Evolutionary conservation across 73 alveolate species (phyloP).

Genomic region (Diophrys sp.): DNA sequence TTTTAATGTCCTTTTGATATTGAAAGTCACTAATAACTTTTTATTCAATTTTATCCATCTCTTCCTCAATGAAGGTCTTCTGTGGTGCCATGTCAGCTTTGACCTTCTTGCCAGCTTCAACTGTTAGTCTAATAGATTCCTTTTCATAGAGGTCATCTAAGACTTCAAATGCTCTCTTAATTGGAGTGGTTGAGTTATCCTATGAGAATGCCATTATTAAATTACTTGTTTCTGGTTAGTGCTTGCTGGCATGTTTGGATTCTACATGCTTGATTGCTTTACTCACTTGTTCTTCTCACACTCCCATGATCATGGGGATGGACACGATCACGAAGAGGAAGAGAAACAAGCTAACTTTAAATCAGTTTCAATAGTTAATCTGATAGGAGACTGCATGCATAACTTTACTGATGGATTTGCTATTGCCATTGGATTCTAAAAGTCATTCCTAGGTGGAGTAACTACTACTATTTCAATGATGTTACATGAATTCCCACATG

Average conservation of each 20-base stretch:
- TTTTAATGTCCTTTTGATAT: neutral
- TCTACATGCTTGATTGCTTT: constrained; percentile 50
- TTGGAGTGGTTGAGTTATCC: no score
- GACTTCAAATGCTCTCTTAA: neutral
- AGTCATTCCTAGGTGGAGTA: constrained; percentile 69
- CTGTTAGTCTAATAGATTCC: neutral
- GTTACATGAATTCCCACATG: constrained; percentile 98
- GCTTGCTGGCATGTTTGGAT: constrained; percentile 42
- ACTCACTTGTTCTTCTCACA: neutral
- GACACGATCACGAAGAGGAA: constrained; percentile 5
- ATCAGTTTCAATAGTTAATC: constrained; percentile 50
- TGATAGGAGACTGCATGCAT: constrained; percentile 93
- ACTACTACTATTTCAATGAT: constrained; percentile 90
- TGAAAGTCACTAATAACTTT: neutral
- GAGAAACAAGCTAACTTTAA: neutral
- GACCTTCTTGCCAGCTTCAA: neutral
- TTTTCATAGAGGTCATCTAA: neutral
- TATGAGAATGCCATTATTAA: no score
- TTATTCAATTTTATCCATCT: neutral
- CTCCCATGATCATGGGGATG: constrained; percentile 21
- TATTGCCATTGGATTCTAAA: constrained; percentile 82
- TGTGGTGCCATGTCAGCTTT: neutral
- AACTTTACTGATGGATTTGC: constrained; percentile 97
- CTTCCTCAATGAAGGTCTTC: neutral
- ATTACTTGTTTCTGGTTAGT: constrained; percentile 35